Evolutionary conservation across 2,329 filamentous ascomycete genomes (phyloP).

Genomic region (Botryotinia calthae): DNA sequence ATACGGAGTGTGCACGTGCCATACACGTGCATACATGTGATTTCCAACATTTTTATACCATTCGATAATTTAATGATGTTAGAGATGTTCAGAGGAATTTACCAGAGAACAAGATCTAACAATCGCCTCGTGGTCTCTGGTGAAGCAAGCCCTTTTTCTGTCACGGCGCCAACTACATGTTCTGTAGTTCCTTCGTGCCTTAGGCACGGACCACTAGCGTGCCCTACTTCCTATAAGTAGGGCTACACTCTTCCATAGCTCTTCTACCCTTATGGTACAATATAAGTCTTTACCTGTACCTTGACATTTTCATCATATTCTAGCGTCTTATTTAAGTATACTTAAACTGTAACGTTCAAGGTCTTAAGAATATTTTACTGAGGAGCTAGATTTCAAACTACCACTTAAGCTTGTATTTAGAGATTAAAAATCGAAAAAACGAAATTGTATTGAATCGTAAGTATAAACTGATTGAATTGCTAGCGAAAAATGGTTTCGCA

Average conservation of each 20-base stretch:
- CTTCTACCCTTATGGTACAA: no score
- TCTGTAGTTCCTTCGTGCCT: no score
- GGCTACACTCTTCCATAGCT: no score
- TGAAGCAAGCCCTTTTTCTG: rapidly evolving
- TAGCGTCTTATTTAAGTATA: background rate
- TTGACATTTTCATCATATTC: background rate
- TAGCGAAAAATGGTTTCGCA: background rate
- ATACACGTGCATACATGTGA: no score
- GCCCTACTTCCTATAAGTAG: no score
- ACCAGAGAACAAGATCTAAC: background rate
- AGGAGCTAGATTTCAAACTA: rapidly evolving
- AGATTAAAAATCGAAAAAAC: background rate
- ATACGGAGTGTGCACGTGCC: no score
- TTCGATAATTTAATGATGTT: background rate
- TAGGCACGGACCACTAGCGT: no score
- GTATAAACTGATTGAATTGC: background rate
- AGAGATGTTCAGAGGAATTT: background rate
- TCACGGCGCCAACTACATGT: no score
- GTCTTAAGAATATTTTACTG: background rate
- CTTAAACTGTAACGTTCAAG: background rate
- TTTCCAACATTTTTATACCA: no score
- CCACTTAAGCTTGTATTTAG: background rate
- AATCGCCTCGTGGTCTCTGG: background rate
- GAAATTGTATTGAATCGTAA: background rate
- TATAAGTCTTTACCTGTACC: no score